These are phyloP conservation scores for Apiotrichum mycotoxinovorans DNA, from an alignment of 1,284 basidiomycete genomes.

Conservation along the genomic window DNA sequence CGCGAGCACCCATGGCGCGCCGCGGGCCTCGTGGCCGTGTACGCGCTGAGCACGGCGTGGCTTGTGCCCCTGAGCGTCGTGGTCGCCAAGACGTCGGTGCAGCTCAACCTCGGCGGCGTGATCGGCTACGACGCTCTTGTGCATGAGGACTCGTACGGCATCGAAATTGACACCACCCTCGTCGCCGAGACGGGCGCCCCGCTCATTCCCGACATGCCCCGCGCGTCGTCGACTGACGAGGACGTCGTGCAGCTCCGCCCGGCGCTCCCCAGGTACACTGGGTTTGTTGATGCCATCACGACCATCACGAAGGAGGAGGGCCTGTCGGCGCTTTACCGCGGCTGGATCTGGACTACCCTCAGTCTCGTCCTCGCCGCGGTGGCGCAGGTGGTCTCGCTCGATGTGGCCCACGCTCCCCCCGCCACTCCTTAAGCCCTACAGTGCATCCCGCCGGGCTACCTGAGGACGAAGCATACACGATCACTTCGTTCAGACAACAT, in stretches of 20 bases:
- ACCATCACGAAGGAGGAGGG: constrained; percentile 79
- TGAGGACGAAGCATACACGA: too few species aligned
- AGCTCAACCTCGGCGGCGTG: too few species aligned
- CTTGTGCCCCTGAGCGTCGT: too few species aligned
- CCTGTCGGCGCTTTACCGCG: constrained; percentile 68
- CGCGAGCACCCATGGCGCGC: not conserved
- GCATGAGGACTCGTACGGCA: constrained; percentile 27
- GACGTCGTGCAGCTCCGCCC: constrained; percentile 81
- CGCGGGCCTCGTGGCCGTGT: not conserved
- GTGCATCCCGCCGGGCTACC: too few species aligned
- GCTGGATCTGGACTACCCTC: constrained; percentile 79
- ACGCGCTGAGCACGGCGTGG: too few species aligned
- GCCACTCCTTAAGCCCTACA: too few species aligned
- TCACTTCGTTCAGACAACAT: too few species aligned
- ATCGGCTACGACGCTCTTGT: constrained; percentile 32
- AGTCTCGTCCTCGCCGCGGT: not conserved
- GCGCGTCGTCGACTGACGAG: constrained; percentile 56
- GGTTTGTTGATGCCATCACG: constrained; percentile 69
- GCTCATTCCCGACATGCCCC: constrained; percentile 36
- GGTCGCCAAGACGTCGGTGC: too few species aligned
- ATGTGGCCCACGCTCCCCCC: too few species aligned
- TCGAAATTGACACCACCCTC: not conserved
- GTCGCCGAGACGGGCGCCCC: constrained; percentile 54
- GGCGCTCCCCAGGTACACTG: constrained; percentile 75
- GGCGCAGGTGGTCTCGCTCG: not conserved